Base-by-base conservation (phyloP, 106 monocot species). In the Ottelia alismoides region DNA sequence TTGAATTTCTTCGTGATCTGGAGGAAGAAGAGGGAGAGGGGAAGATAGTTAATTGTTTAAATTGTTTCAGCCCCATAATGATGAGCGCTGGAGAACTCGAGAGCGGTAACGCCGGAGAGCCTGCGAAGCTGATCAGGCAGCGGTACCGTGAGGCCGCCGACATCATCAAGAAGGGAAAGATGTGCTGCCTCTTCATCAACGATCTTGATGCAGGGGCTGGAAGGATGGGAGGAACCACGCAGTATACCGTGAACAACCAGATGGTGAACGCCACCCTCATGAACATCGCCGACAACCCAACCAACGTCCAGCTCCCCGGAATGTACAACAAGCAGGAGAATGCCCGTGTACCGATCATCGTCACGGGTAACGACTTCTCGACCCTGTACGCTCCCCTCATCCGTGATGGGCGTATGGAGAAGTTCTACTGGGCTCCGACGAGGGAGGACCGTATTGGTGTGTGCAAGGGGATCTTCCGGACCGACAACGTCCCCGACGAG, bases 321-420 rank as follows among this genome's bases (percentile, higher is more conserved):
- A 79, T 89, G 96, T 96, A 96, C 76, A 96, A 96, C 85, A 96
- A 96, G 71, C 89, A 96, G 64, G 85, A 89, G 49, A 96, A 96
- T 45, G 54, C 85, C 19, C 78, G 96, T 2, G 96, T 96, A 0
- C 96, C 96, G 0, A 82, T 96, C 67, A 76, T 96, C 14, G 89
- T 89, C 55, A 96, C 96, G 3, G 96, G 96, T 3, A 89, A 96
- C 40, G 96, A 96, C 66, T 96, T 96, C 84, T 96, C 96, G 30
- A 96, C 96, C 6, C 65, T 96, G 53, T 96, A 96, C 40, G 96
- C 96, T 14, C 96, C 96, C 1, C 78, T 96, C 48, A 96, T 96
- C 26, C 88, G 89, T 64, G 96, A 89, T 25, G 96, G 96, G 0
- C 88, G 96, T 53, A 96, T 96, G 96, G 96, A 96, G 76, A 96